These are phyloP conservation scores for Globisporangium spinosum DNA, from an alignment of 352 stramenopile species.

Conservation along the genomic window DNA sequence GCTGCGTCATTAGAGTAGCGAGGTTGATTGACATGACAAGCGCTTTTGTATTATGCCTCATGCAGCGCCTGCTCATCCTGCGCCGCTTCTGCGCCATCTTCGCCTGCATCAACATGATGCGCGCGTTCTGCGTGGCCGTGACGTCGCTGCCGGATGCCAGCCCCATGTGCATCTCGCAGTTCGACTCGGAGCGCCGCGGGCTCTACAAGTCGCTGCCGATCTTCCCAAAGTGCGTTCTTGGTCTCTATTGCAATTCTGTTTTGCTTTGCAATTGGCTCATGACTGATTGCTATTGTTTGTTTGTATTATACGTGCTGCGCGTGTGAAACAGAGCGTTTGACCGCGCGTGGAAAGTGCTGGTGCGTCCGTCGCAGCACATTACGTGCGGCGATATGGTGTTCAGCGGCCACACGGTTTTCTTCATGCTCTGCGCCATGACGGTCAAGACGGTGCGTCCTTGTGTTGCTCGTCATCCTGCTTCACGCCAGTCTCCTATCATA, in stretches of 20 bases:
- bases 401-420: slow-evolving; percentile 83
- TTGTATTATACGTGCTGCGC: background rate
- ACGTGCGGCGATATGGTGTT: slow-evolving; percentile 90
- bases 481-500: background rate
- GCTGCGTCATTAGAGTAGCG: background rate
- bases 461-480: background rate
- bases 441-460: slow-evolving; percentile 29
- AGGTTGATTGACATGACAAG: background rate
- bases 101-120: slow-evolving; percentile 85
- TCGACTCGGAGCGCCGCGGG: slow-evolving; percentile 43
- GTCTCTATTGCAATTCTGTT: background rate
- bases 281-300: background rate
- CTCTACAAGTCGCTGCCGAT: slow-evolving; percentile 82
- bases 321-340: slow-evolving; percentile 53
- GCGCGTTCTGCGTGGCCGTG: slow-evolving; percentile 77
- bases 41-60: slow-evolving; percentile 7
- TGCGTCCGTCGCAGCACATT: slow-evolving; percentile 82
- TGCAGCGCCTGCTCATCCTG: slow-evolving; percentile 80
- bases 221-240: slow-evolving; percentile 68
- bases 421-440: slow-evolving; percentile 82
- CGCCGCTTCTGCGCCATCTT: slow-evolving; percentile 86
- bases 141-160: slow-evolving; percentile 84
- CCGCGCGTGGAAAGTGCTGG: slow-evolving; percentile 81
- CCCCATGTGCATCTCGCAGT: slow-evolving; percentile 86
- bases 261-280: background rate